phyloP scores from a whole-genome alignment of 2,329 filamentous ascomycete species.

The Drechslerella dactyloides region DNA sequence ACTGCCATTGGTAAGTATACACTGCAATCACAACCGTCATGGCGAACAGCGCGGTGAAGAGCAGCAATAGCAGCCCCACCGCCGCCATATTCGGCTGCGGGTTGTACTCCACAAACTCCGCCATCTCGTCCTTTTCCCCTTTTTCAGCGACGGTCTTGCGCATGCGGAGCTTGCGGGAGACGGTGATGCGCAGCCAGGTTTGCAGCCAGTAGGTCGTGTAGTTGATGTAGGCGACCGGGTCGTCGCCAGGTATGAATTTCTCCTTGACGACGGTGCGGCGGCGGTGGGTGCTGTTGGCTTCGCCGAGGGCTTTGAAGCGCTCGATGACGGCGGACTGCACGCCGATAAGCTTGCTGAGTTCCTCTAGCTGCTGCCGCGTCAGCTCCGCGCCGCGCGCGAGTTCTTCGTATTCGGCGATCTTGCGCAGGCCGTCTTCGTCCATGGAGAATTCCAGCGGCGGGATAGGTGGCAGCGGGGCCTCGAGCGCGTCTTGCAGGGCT shows the following conservation, averaged over 20 bases:
- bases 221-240: conserved; percentile 47
- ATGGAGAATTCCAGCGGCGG: conserved; percentile 45
- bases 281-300: conserved; percentile 36
- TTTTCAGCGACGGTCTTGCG: conserved; percentile 25
- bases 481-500: conserved; percentile 31
- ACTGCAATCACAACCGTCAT: conserved; percentile 4
- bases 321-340: conserved; percentile 41
- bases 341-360: conserved; percentile 37
- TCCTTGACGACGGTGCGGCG: conserved; percentile 29
- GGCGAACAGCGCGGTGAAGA: conserved; percentile 20
- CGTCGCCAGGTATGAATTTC: conserved; percentile 34
- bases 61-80: conserved; percentile 18
- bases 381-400: conserved; percentile 38
- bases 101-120: conserved; percentile 24
- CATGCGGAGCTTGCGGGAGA: conserved; percentile 15
- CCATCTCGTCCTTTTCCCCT: conserved; percentile 33
- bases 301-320: conserved; percentile 35
- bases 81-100: conserved; percentile 28
- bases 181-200: conserved; percentile 33
- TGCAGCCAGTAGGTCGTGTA: conserved; percentile 46
- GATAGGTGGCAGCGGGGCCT: conserved; percentile 19
- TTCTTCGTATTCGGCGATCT: conserved; percentile 39
- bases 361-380: conserved; percentile 30
- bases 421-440: conserved; percentile 38
- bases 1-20: conserved; percentile 23